These are phyloP conservation scores for Cordyceps tenuipes DNA, from an alignment of 2,329 filamentous ascomycete species.

Conservation along the genomic window DNA sequence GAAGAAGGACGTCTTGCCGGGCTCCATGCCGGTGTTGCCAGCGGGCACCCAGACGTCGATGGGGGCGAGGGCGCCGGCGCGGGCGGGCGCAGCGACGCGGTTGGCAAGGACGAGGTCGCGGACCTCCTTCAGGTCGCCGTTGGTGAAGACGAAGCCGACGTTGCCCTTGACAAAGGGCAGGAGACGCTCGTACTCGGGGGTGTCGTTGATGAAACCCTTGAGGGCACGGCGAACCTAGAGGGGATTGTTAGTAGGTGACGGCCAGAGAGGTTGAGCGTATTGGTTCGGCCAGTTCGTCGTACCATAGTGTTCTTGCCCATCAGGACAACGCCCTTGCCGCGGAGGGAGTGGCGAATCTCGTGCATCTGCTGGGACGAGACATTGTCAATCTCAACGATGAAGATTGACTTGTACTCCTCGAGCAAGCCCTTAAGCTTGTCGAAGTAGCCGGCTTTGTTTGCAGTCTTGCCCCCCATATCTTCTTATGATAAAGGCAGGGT, in stretches of 20 bases:
- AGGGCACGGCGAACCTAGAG: conserved; percentile 83
- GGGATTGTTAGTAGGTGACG: background rate
- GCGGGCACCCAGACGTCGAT: conserved; percentile 90
- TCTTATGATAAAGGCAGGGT: conserved; percentile 95
- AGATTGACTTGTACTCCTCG: conserved; percentile 94
- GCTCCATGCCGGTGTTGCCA: conserved; percentile 99
- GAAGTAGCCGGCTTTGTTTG: conserved; percentile 95
- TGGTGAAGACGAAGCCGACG: conserved; percentile 99
- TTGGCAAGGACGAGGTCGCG: conserved; percentile 93
- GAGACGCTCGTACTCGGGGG: conserved; percentile 96
- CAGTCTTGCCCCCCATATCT: conserved; percentile 98
- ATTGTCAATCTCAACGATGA: conserved; percentile 98
- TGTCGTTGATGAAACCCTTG: conserved; percentile 84
- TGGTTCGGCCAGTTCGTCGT: conserved; percentile 25
- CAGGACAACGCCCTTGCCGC: conserved; percentile 86
- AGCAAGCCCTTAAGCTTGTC: conserved; percentile 98
- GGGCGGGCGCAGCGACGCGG: conserved; percentile 94
- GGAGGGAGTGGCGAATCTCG: conserved; percentile 93
- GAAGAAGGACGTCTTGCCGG: conserved; percentile 99
- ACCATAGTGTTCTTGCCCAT: conserved; percentile 99
- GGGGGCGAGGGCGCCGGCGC: conserved; percentile 94
- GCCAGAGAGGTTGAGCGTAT: background rate
- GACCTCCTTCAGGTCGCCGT: conserved; percentile 81
- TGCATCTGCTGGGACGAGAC: conserved; percentile 99
- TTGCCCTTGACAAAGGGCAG: conserved; percentile 95